Base-by-base conservation (phyloP, 1,284 basidiomycete genomes). In the Melampsora larici-populina region DNA sequence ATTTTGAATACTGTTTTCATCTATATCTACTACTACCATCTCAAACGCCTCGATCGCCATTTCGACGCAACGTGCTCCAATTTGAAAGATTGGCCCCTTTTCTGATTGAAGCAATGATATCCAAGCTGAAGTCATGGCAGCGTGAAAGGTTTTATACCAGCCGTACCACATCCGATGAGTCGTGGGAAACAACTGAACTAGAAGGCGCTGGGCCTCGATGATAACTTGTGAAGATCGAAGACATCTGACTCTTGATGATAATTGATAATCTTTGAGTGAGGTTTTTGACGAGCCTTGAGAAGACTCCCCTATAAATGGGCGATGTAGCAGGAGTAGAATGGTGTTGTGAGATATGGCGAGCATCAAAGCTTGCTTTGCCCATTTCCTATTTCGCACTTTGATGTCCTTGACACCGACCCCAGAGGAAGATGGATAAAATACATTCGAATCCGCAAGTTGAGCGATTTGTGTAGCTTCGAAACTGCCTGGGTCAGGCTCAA, bases 61-160 rank as follows among this genome's bases (percentile, higher is more conserved):
- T n/a, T 58, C 49, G 9, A 74, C 48, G 36, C 72, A 74, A 33
- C 64, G 48, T 49, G 46, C 40, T 7, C 58, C 63, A 11, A 66
- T 43, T 18, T 62, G 43, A 48, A 62, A 74, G 58, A 74, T 65
- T 13, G 62, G 46, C 21, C 48, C 62, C n/a, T 63, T 74, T 18
- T 48, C 62, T 13, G 62, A 24, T 13, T 64, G 62, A 9, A 74
- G 49, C 36, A 66, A 62, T 13, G 72, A 65, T 29, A 74, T 74
- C 72, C 72, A 74, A 55, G 72, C 72, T n/a, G 58, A 74, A 17
- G 72, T 74, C 72, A 74, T 74, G 17, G 72, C 72, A 8, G 72
- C 72, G 26, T 74, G 72, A 74, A 74, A 74, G 1, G 72, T 74
- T 26, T 65, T 46, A 46, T 74, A 74, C 72, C 72, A 74, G 17